A percentile compares a stretch with the other conserved stretches of the same genome.
Conservation (phyloP, 129 eudicot species). For the Saussurea involucrata region DNA sequence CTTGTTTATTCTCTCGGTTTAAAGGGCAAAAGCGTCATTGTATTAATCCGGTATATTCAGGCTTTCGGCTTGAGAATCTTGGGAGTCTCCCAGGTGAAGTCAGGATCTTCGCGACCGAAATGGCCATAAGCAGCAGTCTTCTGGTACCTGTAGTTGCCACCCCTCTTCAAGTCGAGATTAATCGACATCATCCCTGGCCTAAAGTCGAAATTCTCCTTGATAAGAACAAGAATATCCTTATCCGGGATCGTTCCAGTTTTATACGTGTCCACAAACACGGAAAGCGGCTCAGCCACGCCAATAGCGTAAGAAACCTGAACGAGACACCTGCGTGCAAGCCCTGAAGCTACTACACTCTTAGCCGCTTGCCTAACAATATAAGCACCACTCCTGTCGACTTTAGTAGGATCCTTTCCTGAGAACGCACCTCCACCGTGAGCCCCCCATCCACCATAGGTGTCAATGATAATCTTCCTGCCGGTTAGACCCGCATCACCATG, state of each 20-base stretch:
- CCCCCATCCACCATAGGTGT: constrained; percentile 79
- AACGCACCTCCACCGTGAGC: constrained; percentile 80
- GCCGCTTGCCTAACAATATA: constrained; percentile 78
- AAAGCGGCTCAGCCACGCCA: constrained; percentile 73
- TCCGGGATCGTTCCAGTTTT: constrained; percentile 70
- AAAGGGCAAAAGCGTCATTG: background rate
- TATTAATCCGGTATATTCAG: background rate
- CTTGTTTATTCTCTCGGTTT: constrained; percentile 30
- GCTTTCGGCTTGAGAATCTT: constrained; percentile 68
- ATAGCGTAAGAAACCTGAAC: constrained; percentile 82
- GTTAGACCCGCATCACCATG: constrained; percentile 74
- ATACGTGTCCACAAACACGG: constrained; percentile 68
- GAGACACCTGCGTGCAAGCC: constrained; percentile 72
- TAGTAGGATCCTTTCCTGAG: constrained; percentile 73
- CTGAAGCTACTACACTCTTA: constrained; percentile 70
- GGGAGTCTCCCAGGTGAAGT: constrained; percentile 82
- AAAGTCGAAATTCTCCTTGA: constrained; percentile 72
- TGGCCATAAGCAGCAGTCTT: constrained; percentile 80
- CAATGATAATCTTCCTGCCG: constrained; percentile 65
- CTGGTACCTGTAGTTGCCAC: constrained; percentile 76
- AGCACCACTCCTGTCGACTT: constrained; percentile 75
- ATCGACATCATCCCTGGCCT: constrained; percentile 85
- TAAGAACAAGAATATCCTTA: constrained; percentile 53
- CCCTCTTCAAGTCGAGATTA: constrained; percentile 61
- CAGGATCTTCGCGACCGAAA: constrained; percentile 76